These are phyloP conservation scores for Crithidia acanthocephali DNA, from an alignment of 208 protist species.

Conservation along the genomic window DNA sequence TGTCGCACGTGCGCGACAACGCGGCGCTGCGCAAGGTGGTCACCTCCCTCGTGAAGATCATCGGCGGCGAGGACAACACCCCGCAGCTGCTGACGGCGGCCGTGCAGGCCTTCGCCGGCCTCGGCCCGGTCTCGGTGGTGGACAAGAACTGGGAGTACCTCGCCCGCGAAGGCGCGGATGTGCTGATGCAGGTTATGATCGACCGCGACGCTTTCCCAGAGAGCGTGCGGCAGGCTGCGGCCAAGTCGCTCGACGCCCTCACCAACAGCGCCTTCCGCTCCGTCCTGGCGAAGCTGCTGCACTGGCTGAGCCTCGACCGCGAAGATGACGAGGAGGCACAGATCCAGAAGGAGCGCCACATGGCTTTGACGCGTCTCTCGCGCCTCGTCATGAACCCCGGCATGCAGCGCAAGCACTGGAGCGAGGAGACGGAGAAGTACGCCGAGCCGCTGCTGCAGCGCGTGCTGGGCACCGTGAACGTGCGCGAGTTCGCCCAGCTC, in stretches of 20 bases:
- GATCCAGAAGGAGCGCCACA: slow-evolving; percentile 77
- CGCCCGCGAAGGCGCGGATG: slow-evolving; percentile 83
- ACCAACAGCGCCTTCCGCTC: slow-evolving; percentile 69
- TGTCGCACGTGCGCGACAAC: slow-evolving; percentile 67
- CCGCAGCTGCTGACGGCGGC: slow-evolving; percentile 78
- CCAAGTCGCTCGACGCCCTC: slow-evolving; percentile 76
- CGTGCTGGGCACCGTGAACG: slow-evolving; percentile 72
- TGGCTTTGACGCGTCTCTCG: slow-evolving; percentile 63
- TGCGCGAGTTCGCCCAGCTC: slow-evolving; percentile 78
- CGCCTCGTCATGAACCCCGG: slow-evolving; percentile 46
- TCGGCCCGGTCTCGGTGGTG: slow-evolving; percentile 79
- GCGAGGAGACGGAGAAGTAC: slow-evolving; percentile 75
- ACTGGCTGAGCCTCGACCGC: slow-evolving; percentile 87
- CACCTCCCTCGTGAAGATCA: slow-evolving; percentile 80
- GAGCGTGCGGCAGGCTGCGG: slow-evolving; percentile 63
- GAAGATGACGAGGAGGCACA: slow-evolving; percentile 85
- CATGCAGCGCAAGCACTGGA: slow-evolving; percentile 65
- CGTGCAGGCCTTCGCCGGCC: slow-evolving; percentile 72
- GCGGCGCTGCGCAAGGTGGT: slow-evolving; percentile 79
- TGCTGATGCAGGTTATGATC: slow-evolving; percentile 89
- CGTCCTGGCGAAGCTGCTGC: slow-evolving; percentile 85
- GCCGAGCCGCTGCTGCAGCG: slow-evolving; percentile 65
- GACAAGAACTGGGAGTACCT: slow-evolving; percentile 87
- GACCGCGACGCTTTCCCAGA: slow-evolving; percentile 82
- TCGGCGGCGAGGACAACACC: slow-evolving; percentile 76